Evolutionary conservation across 2,329 filamentous ascomycete genomes (phyloP).

Genomic region (Thielaviopsis euricoi): DNA sequence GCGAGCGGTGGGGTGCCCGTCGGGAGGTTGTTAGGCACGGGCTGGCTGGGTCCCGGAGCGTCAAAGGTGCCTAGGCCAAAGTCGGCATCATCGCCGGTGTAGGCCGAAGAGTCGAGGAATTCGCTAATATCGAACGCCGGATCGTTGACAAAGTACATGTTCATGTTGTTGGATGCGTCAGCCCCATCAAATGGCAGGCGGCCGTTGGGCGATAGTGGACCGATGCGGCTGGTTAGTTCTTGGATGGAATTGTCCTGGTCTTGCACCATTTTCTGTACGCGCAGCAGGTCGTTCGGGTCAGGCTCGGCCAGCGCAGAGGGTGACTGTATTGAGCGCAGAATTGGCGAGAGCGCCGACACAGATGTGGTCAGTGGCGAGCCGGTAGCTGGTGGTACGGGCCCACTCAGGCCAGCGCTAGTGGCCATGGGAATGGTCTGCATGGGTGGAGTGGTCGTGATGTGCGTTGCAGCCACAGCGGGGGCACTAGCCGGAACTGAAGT

Average conservation of each 20-base stretch:
- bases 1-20: not conserved
- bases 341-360: slow-evolving; percentile 30
- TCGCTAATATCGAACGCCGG: slow-evolving; percentile 26
- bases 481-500: slow-evolving; percentile 11
- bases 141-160: slow-evolving; percentile 16
- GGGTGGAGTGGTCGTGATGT: slow-evolving; percentile 13
- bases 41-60: not conserved
- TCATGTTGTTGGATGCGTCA: slow-evolving; percentile 19
- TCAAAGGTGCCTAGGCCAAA: slow-evolving; percentile 18
- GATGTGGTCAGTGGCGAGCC: slow-evolving; percentile 14
- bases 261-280: slow-evolving; percentile 60
- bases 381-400: not conserved
- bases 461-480: slow-evolving; percentile 13
- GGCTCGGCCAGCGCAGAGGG: slow-evolving; percentile 47
- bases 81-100: slow-evolving; percentile 25
- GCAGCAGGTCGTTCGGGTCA: slow-evolving; percentile 61
- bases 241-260: slow-evolving; percentile 66
- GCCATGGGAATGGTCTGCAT: slow-evolving; percentile 13
- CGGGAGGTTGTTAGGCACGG: not conserved
- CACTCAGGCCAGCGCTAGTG: slow-evolving; percentile 1
- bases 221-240: slow-evolving; percentile 55
- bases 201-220: slow-evolving; percentile 66
- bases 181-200: slow-evolving; percentile 52
- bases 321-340: slow-evolving; percentile 29
- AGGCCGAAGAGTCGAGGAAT: slow-evolving; percentile 23